Evolutionary conservation across 208 protist genomes (phyloP).

Genomic region (Crithidia bombi): DNA sequence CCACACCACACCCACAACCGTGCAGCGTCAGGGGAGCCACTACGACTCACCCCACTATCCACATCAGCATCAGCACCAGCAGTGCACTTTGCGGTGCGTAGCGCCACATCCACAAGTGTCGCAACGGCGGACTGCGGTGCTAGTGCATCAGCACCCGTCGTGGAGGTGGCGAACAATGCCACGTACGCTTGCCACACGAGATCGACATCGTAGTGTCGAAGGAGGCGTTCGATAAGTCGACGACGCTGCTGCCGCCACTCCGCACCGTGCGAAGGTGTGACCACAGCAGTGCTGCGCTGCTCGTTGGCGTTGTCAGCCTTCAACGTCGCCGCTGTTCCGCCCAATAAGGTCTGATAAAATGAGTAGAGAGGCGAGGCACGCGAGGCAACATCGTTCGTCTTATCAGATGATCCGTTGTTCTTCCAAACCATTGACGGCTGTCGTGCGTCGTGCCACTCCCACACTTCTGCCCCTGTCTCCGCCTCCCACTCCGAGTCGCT

Average conservation of each 20-base stretch:
- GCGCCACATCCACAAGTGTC: conserved; percentile 25
- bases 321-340: background rate
- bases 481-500: conserved; percentile 4
- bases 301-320: background rate
- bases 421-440: background rate
- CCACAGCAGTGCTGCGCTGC: background rate
- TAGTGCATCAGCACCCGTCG: conserved; percentile 1
- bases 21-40: too few relatives aligned
- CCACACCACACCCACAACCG: conserved; percentile 30
- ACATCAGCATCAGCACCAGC: background rate
- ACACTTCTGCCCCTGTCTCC: background rate
- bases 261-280: background rate
- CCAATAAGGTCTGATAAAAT: conserved; percentile 6
- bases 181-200: conserved; percentile 42
- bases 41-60: background rate
- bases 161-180: conserved; percentile 25
- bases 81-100: background rate
- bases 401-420: background rate
- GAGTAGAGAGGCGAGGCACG: background rate
- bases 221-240: conserved; percentile 27
- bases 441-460: background rate
- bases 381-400: background rate
- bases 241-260: conserved; percentile 31
- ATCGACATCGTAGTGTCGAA: conserved; percentile 32
- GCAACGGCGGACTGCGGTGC: conserved; percentile 28